A percentile compares a stretch with the other conserved stretches of the same genome.
phyloP scores from a whole-genome alignment of 2,329 filamentous ascomycete species.

The Monosporascus sp. region DNA sequence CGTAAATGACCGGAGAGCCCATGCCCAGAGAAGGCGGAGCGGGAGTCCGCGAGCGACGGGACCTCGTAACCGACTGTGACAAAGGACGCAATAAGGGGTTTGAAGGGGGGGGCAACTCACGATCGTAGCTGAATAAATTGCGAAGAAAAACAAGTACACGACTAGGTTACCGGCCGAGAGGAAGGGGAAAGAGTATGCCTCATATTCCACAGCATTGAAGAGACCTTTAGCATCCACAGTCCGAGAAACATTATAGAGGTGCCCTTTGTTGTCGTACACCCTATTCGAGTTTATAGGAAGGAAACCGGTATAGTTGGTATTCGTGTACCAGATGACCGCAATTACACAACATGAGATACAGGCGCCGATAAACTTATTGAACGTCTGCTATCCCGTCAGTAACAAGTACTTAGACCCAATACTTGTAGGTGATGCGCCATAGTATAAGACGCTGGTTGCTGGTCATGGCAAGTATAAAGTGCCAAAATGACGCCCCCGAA shows the following conservation, averaged over 20 bases:
- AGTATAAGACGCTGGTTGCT: too few relatives aligned
- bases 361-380: conserved; percentile 56
- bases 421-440: too few relatives aligned
- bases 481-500: too few relatives aligned
- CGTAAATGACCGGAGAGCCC: not conserved
- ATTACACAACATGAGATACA: conserved; percentile 50
- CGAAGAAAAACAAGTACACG: conserved; percentile 52
- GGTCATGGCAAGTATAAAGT: too few relatives aligned
- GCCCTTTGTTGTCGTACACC: conserved; percentile 43
- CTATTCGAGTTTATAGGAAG: conserved; percentile 43
- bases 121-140: conserved; percentile 46
- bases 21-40: not conserved
- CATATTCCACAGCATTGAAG: conserved; percentile 41
- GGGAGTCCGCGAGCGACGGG: too few relatives aligned
- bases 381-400: conserved; percentile 53
- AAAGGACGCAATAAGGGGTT: not conserved
- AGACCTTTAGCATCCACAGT: conserved; percentile 29
- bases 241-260: conserved; percentile 38
- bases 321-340: conserved; percentile 52
- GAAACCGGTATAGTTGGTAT: conserved; percentile 52
- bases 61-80: too few relatives aligned
- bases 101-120: not conserved
- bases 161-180: conserved; percentile 43
- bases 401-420: conserved; percentile 5
- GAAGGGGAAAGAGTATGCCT: conserved; percentile 46